Percentiles rank a stretch among this genome's conserved stretches.
phyloP scores from a whole-genome alignment of 176 grass and related monocot species.

The Phoenix roebelenii region DNA sequence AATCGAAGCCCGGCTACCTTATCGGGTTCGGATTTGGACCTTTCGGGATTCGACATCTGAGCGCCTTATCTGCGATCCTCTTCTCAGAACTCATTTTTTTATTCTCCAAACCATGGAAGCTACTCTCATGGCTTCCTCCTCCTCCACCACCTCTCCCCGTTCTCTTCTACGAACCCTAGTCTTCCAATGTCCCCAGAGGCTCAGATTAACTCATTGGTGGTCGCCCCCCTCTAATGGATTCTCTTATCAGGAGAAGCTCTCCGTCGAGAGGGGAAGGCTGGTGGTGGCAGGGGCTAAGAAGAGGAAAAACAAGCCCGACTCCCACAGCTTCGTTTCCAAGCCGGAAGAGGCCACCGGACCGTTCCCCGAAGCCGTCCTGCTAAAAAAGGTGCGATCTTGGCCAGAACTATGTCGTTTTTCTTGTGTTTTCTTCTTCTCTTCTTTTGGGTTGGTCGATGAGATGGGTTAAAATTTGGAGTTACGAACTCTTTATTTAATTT shows the following conservation, averaged over 20 bases:
- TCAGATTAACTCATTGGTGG: neutral
- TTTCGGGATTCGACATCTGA: too few relatives aligned
- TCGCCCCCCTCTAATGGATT: neutral
- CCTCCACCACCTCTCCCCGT: neutral
- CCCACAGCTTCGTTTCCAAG: conserved; percentile 48
- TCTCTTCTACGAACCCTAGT: neutral
- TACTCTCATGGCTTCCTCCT: neutral
- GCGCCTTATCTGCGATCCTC: too few relatives aligned
- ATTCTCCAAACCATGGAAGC: neutral
- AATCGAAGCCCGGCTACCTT: too few relatives aligned
- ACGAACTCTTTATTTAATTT: too few relatives aligned
- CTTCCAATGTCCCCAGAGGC: neutral
- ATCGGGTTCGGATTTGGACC: too few relatives aligned
- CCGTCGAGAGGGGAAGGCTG: neutral
- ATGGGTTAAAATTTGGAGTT: neutral
- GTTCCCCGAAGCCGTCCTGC: conserved; percentile 76
- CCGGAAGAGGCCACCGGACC: conserved; percentile 36
- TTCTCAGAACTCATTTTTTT: too few relatives aligned
- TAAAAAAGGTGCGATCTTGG: conserved; percentile 46
- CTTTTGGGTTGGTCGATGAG: neutral
- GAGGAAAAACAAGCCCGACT: conserved; percentile 27
- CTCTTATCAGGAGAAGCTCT: neutral
- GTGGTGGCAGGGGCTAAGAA: conserved; percentile 17
- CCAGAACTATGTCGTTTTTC: neutral
- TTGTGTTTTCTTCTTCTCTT: neutral